Base-by-base conservation (phyloP, 1,284 basidiomycete species). In the Malassezia caprae region DNA sequence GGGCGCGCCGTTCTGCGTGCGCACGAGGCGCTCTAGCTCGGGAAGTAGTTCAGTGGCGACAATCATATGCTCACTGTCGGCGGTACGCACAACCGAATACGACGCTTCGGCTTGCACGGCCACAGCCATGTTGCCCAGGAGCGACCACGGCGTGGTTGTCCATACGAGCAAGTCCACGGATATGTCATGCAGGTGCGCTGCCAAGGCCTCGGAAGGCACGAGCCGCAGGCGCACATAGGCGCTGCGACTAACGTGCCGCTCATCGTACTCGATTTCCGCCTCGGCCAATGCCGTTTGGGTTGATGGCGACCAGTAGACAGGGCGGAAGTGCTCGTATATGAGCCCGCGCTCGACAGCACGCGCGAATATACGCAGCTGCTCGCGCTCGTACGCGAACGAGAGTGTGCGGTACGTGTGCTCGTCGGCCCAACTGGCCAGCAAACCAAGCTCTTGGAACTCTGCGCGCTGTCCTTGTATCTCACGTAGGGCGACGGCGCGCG, bases 101-200 rank as follows among this genome's bases (percentile, higher is more conserved):
- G 76, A 72, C 63, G 94, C 79, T 0, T 86, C 83, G 0, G 81
- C 77, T 63, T 90, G 80, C 1, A 91, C 84, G 2, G 88, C 86
- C 48, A 98, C 86, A 5, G 85, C 90, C 90, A 93, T 90, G 70
- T 99, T 98, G 0, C 89, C 88, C 1, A 88, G 88, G 43, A 98
- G 77, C 7, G 89, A 96, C 93, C 93, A 99, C 0, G 94, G 89
- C 0, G 93, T 98, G 0, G 94, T 99, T 1, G 93, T 98, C 94
- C 94, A 99, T n/a, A 96, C 86, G 28, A 90, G 78, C 10, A 93
- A 66, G 15, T 35, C 17, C 24, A 23, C 21, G 15, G 46, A 31
- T 5, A 35, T 13, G 17, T 81, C 79, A 28, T 61, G 53, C 13
- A 64, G 31, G 17, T 81, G 78, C 15, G 49, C 51, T 32, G 13